These are phyloP conservation scores for Paraglomus brasilianum DNA, from an alignment of 192 early-diverging fungal species.

Conservation along the genomic window DNA sequence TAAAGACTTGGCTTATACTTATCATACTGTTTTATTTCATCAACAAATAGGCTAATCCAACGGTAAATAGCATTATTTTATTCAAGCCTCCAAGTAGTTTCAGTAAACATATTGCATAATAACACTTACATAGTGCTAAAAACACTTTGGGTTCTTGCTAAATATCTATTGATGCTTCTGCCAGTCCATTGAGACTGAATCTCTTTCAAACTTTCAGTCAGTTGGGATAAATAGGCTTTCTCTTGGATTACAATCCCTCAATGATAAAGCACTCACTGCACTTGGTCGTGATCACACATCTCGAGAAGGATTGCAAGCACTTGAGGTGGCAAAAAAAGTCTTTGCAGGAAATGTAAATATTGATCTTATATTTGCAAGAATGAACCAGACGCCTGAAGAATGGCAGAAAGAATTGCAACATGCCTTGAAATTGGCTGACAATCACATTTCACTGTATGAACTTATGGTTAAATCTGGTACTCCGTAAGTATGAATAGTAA, in stretches of 20 bases:
- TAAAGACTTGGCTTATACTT: not conserved
- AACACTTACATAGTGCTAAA: too few species aligned
- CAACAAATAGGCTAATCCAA: constrained; percentile 47
- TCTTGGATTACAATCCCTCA: constrained; percentile 54
- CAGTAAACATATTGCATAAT: not conserved
- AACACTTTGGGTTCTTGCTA: not conserved
- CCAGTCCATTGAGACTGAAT: constrained; percentile 38
- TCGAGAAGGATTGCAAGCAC: constrained; percentile 40
- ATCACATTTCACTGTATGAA: constrained; percentile 56
- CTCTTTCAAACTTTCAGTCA: constrained; percentile 36
- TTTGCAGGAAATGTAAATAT: constrained; percentile 48
- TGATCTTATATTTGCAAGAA: constrained; percentile 55
- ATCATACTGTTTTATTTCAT: constrained; percentile 10
- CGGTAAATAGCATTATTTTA: constrained; percentile 34
- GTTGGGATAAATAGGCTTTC: constrained; percentile 55
- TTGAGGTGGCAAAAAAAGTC: constrained; percentile 41
- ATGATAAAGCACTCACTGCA: constrained; percentile 35
- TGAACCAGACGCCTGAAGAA: constrained; percentile 42
- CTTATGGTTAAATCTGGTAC: constrained; percentile 53
- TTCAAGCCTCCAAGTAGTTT: not conserved
- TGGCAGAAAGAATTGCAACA: constrained; percentile 48
- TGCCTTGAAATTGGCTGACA: constrained; percentile 45
- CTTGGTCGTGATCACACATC: constrained; percentile 52
- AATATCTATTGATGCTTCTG: constrained; percentile 29
- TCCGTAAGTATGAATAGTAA: constrained; percentile 38